Conservation (phyloP, 2,329 filamentous ascomycete genomes). For the Epichloe scottii region DNA sequence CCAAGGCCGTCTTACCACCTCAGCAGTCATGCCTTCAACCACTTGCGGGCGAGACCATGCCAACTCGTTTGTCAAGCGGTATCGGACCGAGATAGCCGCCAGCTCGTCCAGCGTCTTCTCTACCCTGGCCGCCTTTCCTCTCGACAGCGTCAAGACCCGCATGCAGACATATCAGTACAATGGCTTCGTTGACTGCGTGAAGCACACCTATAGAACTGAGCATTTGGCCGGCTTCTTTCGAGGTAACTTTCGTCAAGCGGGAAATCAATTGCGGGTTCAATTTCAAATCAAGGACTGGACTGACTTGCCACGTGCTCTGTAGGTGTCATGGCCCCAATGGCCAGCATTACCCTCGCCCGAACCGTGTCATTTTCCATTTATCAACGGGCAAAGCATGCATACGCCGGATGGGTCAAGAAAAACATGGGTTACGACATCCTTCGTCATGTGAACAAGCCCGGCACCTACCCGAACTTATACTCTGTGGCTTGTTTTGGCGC, state of each 20-base stretch:
- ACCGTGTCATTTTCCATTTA: constrained; percentile 74
- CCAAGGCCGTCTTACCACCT: constrained; percentile 17
- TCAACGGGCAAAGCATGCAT: constrained; percentile 60
- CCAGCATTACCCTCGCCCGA: constrained; percentile 63
- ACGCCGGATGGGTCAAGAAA: constrained; percentile 56
- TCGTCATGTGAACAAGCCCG: constrained; percentile 55
- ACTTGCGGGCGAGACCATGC: constrained; percentile 20
- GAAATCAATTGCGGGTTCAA: not conserved
- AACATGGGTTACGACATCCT: constrained; percentile 60
- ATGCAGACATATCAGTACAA: constrained; percentile 78
- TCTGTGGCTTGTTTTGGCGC: constrained; percentile 66
- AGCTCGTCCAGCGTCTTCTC: constrained; percentile 66
- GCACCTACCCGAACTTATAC: constrained; percentile 58
- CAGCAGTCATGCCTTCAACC: constrained; percentile 18
- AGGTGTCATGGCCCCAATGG: constrained; percentile 71
- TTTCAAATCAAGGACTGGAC: not conserved
- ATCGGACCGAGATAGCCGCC: constrained; percentile 70
- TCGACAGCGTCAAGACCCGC: constrained; percentile 81
- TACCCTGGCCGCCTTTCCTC: constrained; percentile 69
- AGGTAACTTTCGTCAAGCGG: constrained; percentile 34
- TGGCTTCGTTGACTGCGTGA: constrained; percentile 62
- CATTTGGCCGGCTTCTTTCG: constrained; percentile 67
- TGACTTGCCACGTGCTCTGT: constrained; percentile 2
- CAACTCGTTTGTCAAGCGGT: constrained; percentile 50
- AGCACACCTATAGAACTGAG: constrained; percentile 63